Evolutionary conservation across 108 stramenopile species (phyloP), one percentile per base, ranked within the genome.

Genomic region (Seminavis robusta): DNA sequence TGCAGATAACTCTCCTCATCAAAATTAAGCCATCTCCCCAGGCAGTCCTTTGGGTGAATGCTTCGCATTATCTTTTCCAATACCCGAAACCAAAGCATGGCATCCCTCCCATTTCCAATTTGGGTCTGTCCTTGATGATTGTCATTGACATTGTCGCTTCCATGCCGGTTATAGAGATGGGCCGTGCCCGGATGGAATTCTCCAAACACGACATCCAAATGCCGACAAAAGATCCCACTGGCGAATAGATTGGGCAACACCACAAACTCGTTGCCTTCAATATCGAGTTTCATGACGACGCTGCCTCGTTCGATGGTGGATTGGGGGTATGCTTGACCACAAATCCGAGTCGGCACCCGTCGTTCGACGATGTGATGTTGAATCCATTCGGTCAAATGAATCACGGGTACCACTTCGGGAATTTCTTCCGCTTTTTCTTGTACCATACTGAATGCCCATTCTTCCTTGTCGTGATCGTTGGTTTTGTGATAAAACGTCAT

Each of bases 281-380:
- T 67, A 30, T 73, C 71, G 13, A 73, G 19, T 33, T 73, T 73
- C 65, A 73, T 67, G n/a, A n/a, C n/a, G n/a, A n/a, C n/a, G n/a
- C n/a, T n/a, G n/a, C n/a, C n/a, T n/a, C n/a, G n/a, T 2, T 36
- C 52, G 2, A 73, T 42, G 34, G 36, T 67, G 11, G 71, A 65
- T 34, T 59, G 32, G 16, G 21, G 21, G 30, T 27, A 4, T 4
- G 15, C 54, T n/a, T 1, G 16, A 10, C 30, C 29, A 33, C 27
- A 29, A 3, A 26, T 11, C 1, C 5, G 15, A 8, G 17, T 29
- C 4, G 64, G 71, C 26, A 66, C 31, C 24, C 20, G 26, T 19
- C 65, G 58, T 33, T 63, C 65, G 28, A 50, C 37, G 1, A 67
- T 63, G 27, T 67, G 44, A 20, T 62, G 10, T 39, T 48, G 38